Conservation (phyloP, 164 flowering plant genomes). For the Malania oleifera region DNA sequence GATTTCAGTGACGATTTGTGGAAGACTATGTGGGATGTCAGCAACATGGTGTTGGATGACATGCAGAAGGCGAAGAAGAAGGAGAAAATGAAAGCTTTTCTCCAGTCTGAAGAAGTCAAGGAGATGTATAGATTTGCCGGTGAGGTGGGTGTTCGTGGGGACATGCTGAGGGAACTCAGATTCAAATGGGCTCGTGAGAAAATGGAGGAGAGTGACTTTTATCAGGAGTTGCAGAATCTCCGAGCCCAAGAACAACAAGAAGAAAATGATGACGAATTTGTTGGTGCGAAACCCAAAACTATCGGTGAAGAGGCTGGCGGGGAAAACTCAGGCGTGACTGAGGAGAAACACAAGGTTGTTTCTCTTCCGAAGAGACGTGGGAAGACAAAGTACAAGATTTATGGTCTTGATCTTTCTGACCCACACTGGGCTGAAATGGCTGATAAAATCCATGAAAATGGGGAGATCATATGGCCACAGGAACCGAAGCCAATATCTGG, state of each 20-base stretch:
- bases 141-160: conserved; percentile 85
- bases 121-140: conserved; percentile 79
- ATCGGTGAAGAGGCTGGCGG: conserved; percentile 9
- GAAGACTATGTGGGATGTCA: conserved; percentile 79
- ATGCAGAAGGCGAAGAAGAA: conserved; percentile 75
- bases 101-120: conserved; percentile 66
- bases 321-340: conserved; percentile 16
- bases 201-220: conserved; percentile 76
- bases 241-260: conserved; percentile 24
- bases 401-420: conserved; percentile 86
- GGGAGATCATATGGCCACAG: conserved; percentile 41
- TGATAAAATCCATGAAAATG: conserved; percentile 58
- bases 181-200: conserved; percentile 92
- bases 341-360: conserved; percentile 27
- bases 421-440: conserved; percentile 80
- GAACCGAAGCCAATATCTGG: conserved; percentile 75
- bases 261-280: conserved; percentile 20
- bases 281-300: conserved; percentile 6
- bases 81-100: conserved; percentile 74
- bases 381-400: conserved; percentile 74
- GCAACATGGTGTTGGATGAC: conserved; percentile 59
- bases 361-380: conserved; percentile 72
- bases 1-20: conserved; percentile 89
- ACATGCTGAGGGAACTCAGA: conserved; percentile 79
- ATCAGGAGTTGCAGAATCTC: conserved; percentile 41